Conservation (phyloP, 1,139 yeast species). For the Blastobotrys apis region DNA sequence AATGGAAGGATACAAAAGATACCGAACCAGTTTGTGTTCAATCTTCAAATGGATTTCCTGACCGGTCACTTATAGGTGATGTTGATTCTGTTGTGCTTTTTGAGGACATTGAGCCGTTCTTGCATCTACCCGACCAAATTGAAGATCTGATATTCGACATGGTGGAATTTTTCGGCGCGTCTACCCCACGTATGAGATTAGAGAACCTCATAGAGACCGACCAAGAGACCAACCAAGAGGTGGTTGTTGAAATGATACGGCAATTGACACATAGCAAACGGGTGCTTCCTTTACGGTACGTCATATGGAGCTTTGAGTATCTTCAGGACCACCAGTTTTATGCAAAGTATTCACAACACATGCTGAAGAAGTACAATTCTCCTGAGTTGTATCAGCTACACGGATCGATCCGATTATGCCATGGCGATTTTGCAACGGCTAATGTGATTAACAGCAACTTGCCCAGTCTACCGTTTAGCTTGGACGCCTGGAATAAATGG, state of each 20-base stretch:
- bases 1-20: constrained; percentile 4
- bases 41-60: constrained; percentile 4
- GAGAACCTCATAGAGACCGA: not conserved
- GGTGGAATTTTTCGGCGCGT: constrained; percentile 4
- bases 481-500: constrained; percentile 4
- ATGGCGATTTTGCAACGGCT: not conserved
- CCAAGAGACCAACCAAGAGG: not conserved
- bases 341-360: constrained; percentile 7
- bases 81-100: constrained; percentile 8
- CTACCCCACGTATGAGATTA: not conserved
- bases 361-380: constrained; percentile 4
- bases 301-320: constrained; percentile 7
- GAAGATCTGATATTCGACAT: not conserved
- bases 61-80: constrained; percentile 4
- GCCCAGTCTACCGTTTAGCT: not conserved
- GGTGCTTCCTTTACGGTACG: constrained; percentile 3
- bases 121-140: not conserved
- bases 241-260: constrained; percentile 6
- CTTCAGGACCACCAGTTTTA: constrained; percentile 4
- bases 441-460: not conserved
- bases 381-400: constrained; percentile 5
- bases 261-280: constrained; percentile 9
- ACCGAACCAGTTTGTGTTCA: constrained; percentile 2
- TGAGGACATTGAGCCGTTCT: constrained; percentile 9
- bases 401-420: not conserved